Percentiles rank a stretch among this genome's conserved stretches.
These are phyloP conservation scores for Encephalitozoon hellem DNA, from an alignment of 371 early-diverging fungal genomes.

Conservation along the genomic window DNA sequence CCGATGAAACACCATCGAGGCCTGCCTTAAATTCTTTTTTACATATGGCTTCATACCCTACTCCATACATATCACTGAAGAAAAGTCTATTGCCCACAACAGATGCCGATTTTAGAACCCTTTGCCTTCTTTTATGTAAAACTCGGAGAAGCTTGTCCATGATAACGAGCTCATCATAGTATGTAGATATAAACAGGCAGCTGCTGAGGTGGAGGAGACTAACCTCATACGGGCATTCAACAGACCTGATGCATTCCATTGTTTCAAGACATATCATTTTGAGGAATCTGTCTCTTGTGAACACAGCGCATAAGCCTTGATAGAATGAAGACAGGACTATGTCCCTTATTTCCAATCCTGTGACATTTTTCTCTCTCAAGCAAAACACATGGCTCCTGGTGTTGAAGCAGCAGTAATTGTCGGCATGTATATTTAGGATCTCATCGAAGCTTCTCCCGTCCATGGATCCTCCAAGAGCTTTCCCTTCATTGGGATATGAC, in stretches of 20 bases:
- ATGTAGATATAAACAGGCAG: slow-evolving; percentile 2
- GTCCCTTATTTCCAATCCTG: neutral
- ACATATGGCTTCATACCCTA: neutral
- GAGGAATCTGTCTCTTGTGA: neutral
- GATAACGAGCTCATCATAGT: neutral
- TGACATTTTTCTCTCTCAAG: neutral
- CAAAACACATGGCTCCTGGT: neutral
- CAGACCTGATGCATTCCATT: neutral
- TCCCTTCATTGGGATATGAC: neutral
- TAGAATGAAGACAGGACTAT: neutral
- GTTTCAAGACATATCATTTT: neutral
- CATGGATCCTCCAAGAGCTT: neutral
- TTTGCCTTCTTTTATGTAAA: neutral
- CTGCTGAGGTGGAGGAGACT: neutral
- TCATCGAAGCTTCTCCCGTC: neutral
- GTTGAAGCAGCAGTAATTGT: neutral
- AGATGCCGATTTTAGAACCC: neutral
- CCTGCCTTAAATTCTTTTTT: neutral
- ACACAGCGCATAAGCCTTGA: neutral
- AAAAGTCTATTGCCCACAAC: neutral
- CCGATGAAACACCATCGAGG: neutral
- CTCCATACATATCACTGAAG: neutral
- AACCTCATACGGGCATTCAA: neutral
- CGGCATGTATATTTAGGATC: neutral
- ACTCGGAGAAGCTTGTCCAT: neutral